Base-by-base conservation (phyloP, 2,329 filamentous ascomycete species). In the Claviceps purpurea region DNA sequence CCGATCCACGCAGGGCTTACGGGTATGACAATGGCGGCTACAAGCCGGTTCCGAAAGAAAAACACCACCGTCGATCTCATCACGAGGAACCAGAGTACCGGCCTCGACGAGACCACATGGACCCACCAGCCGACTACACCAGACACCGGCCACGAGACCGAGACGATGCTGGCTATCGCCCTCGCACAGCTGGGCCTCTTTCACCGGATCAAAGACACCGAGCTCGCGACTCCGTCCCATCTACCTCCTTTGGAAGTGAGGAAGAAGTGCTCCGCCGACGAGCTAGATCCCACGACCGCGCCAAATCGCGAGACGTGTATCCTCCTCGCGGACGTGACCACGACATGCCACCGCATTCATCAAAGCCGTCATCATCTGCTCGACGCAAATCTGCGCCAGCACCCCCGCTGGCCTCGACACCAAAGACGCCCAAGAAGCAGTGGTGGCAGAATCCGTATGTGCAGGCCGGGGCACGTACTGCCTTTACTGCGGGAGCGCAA, bases 401-500 rank as follows among this genome's bases (percentile, higher is more conserved):
- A 1, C 48, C 53, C 8, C 34, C 44, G 4, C 8, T 43, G 5
- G 51, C 40, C 1, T 30, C 45, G 11, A 61, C 63, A n/a, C 62
- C 64, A 37, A 64, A 57, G 41, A 30, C 58, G 59, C 13, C 64
- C 24, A 56, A 56, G 50, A 55, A 50, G 8, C 52, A 59, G 13
- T 69, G 67, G 67, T 69, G 66, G 66, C 60, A 67, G 54, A 69
- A 70, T 41, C 66, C 67, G 1, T 37, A 66, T 39, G 49, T 70
- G 2, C 66, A 69, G 49, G 66, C 67, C n/a, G 71, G 73, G 0
- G 72, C 72, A 1, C 68, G 70, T 3, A 72, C 72, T 1, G 73
- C 73, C 3, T 60, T 76, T 1, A 67, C 70, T 38, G 74, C 73
- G 1, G 74, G 73, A 39, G 74, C 73, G 1, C 65, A 75, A 47